Evolutionary conservation across 1,284 basidiomycete species (phyloP).

Genomic region (Gymnopus androsaceus): DNA sequence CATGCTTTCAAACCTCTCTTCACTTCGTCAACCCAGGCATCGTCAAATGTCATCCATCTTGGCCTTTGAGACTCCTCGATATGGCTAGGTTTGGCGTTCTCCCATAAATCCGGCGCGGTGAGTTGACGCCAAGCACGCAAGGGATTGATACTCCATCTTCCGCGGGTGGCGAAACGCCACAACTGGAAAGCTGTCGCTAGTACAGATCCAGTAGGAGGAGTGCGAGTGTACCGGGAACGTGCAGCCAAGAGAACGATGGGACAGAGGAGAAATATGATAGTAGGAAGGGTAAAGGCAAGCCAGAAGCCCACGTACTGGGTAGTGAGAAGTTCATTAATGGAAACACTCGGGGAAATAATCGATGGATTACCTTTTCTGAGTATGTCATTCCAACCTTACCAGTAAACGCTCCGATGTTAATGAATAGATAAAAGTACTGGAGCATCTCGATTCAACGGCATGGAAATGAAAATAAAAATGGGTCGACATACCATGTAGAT

Average conservation of each 20-base stretch:
- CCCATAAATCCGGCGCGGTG: slow-evolving; percentile 75
- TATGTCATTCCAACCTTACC: slow-evolving; percentile 75
- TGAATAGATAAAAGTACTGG: slow-evolving; percentile 78
- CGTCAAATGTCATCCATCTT: slow-evolving; percentile 75
- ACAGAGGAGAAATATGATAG: slow-evolving; percentile 65
- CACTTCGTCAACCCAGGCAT: slow-evolving; percentile 83
- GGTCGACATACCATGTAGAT: slow-evolving; percentile 65
- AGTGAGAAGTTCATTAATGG: background rate
- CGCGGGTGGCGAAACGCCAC: slow-evolving; percentile 51
- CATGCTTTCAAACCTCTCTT: slow-evolving; percentile 84
- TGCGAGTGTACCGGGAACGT: slow-evolving; percentile 63
- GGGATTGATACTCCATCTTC: slow-evolving; percentile 65
- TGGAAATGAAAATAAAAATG: background rate
- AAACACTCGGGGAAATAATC: background rate
- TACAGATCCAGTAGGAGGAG: slow-evolving; percentile 81
- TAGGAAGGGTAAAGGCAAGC: slow-evolving; percentile 71
- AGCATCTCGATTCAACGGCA: background rate
- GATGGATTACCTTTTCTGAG: slow-evolving; percentile 59
- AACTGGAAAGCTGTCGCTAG: slow-evolving; percentile 54
- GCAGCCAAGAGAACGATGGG: slow-evolving; percentile 73
- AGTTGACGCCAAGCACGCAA: slow-evolving; percentile 47
- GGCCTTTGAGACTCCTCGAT: slow-evolving; percentile 50
- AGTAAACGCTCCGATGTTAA: slow-evolving; percentile 75
- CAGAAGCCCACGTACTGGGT: slow-evolving; percentile 70
- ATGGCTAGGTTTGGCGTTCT: slow-evolving; percentile 70